Percentiles rank a stretch among this genome's conserved stretches.
Evolutionary conservation across 306 rosid genomes (phyloP).

Genomic region (Mimosa pudica): DNA sequence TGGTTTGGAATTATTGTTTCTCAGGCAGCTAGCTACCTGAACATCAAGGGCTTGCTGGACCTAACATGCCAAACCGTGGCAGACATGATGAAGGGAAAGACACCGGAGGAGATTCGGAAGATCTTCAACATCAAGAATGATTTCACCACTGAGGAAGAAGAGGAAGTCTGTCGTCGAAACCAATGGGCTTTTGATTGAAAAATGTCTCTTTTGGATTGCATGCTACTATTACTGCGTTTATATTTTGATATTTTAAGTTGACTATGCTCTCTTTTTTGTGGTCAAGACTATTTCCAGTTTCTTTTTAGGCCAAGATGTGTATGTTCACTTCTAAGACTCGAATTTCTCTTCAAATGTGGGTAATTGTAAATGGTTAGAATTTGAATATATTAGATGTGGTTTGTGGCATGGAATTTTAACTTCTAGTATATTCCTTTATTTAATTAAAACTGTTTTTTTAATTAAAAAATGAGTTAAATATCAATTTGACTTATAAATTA

Average conservation of each 20-base stretch:
- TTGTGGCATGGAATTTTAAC: background rate
- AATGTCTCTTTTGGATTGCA: conserved; percentile 13
- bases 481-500: no score
- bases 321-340: background rate
- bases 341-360: background rate
- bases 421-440: background rate
- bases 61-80: conserved; percentile 72
- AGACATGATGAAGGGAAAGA: conserved; percentile 75
- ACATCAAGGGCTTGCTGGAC: conserved; percentile 70
- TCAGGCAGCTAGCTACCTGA: conserved; percentile 76
- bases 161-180: conserved; percentile 69
- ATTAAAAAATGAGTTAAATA: no score
- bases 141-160: conserved; percentile 67
- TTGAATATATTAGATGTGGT: conserved; percentile 16
- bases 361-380: conserved; percentile 42
- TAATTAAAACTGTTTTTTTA: no score
- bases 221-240: background rate
- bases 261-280: background rate
- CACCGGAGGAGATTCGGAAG: conserved; percentile 67
- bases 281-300: no score
- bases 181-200: conserved; percentile 69
- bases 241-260: background rate
- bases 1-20: background rate
- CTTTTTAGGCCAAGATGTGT: background rate
- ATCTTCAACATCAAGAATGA: conserved; percentile 71